Evolutionary conservation across 257 asterid genomes (phyloP).

Genomic region (Rauvolfia tetraphylla): DNA sequence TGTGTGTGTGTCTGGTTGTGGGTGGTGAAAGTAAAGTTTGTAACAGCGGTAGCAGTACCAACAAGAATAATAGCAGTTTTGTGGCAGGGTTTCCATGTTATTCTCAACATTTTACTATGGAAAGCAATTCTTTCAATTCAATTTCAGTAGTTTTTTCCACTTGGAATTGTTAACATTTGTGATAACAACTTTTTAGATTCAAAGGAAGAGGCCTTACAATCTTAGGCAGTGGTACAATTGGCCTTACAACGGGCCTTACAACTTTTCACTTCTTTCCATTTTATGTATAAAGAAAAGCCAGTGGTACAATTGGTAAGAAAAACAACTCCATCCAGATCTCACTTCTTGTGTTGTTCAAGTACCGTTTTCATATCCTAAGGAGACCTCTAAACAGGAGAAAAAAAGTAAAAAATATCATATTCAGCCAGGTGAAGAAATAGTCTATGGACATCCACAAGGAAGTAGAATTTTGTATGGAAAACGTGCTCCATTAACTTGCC

Average conservation of each 20-base stretch:
- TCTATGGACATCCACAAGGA: neutral
- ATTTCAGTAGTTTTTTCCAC: neutral
- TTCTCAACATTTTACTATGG: neutral
- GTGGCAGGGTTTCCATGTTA: neutral
- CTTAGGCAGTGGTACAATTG: neutral
- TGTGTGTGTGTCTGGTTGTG: neutral
- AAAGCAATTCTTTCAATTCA: neutral
- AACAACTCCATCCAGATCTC: neutral
- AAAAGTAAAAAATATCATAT: neutral
- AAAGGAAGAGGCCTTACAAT: neutral
- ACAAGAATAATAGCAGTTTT: neutral
- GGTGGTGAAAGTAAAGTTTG: neutral
- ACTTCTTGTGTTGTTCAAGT: neutral
- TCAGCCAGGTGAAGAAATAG: neutral
- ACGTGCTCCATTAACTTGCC: neutral
- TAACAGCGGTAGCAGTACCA: neutral
- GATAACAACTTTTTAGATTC: neutral
- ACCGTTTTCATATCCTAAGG: neutral
- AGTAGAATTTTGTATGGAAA: neutral
- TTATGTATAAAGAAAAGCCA: neutral
- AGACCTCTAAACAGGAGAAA: no score
- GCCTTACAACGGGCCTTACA: neutral
- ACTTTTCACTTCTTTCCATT: neutral
- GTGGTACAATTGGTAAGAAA: neutral
- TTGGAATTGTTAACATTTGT: neutral